phyloP scores from a whole-genome alignment of 495 filamentous ascomycete species.

The Darksidea phi region DNA sequence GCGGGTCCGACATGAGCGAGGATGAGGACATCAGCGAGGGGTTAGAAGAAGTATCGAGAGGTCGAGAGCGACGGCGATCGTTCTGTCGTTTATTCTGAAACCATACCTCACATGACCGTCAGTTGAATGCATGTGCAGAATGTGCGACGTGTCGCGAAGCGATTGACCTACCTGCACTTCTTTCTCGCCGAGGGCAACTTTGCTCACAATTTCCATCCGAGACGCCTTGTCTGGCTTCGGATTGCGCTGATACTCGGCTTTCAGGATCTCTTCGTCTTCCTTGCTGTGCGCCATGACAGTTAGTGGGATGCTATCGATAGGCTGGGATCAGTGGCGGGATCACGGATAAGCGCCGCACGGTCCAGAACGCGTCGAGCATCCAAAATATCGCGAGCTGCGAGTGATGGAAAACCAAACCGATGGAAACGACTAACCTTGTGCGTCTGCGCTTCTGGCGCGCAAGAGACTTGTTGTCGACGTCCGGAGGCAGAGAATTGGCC shows the following conservation, averaged over 20 bases:
- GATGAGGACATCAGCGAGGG: conserved; percentile 65
- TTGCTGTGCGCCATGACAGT: conserved; percentile 55
- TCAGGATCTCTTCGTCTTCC: conserved; percentile 87
- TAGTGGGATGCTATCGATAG: conserved; percentile 14
- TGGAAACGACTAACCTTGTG: conserved; percentile 49
- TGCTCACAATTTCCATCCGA: conserved; percentile 76
- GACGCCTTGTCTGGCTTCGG: conserved; percentile 90
- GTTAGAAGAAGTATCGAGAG: conserved; percentile 48
- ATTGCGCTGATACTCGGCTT: conserved; percentile 80
- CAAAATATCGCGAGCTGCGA: neutral
- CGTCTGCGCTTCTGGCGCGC: conserved; percentile 67
- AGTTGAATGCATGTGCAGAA: conserved; percentile 13
- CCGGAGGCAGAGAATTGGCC: conserved; percentile 60
- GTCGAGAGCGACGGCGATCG: conserved; percentile 84
- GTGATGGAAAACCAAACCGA: conserved; percentile 1
- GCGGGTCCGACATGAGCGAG: conserved; percentile 36
- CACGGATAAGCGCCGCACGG: neutral
- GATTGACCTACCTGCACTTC: conserved; percentile 78
- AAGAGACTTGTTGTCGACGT: conserved; percentile 66
- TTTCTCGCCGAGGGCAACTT: conserved; percentile 90
- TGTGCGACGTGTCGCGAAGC: neutral
- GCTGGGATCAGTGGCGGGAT: conserved; percentile 1
- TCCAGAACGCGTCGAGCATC: conserved; percentile 24
- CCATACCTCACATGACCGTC: conserved; percentile 73
- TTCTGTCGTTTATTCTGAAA: conserved; percentile 98